Base-by-base conservation (phyloP, 225 moss, liverwort and hornwort species). In the Pseudoscleropodium purum region DNA sequence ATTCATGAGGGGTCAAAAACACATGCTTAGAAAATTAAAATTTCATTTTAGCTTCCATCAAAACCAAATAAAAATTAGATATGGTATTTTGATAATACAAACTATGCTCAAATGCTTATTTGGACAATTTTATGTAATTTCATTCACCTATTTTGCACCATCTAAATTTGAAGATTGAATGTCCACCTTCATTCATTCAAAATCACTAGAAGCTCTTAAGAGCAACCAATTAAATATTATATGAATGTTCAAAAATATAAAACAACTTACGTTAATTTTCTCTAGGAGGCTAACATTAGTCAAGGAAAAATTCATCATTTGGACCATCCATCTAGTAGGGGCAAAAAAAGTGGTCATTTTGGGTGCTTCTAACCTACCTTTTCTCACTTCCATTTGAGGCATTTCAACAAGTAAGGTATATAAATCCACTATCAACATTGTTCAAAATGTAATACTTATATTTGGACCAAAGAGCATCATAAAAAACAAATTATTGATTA, bases 1-100 rank as follows among this genome's bases (percentile, higher is more conserved):
- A 43, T 27, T 75, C 9, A 75, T 30, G 18, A 0, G 0, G 4
- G 3, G 0, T 30, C 1, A 76, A 49, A 5, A 34, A 7, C 5
- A 3, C 33, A 13, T 13, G 8, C 2, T 51, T 21, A 16, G 3
- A 73, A 3, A 43, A 73, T 73, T 1, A 1, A 5, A 26, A 14
- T 41, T 1, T 41, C 0, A 27, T 43, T 41, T 72, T 13, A 25
- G 25, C 7, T 39, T 70, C 20, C 13, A 69, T 24, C 0, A 69
- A 24, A 69, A 67, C 0, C 2, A 2, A 30, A 47, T 1, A 31
- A 31, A 16, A 47, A 18, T 45, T 41, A 72, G 49, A 51, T 33
- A 12, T 51, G 8, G 2, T 49, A 33, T 19, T 0, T 20, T 16
- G 49, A 76, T 20, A 33, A 33, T 51, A 21, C 4, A 33, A 1